Conservation (phyloP, 2,329 filamentous ascomycete species). For the Phialophora tarda region DNA sequence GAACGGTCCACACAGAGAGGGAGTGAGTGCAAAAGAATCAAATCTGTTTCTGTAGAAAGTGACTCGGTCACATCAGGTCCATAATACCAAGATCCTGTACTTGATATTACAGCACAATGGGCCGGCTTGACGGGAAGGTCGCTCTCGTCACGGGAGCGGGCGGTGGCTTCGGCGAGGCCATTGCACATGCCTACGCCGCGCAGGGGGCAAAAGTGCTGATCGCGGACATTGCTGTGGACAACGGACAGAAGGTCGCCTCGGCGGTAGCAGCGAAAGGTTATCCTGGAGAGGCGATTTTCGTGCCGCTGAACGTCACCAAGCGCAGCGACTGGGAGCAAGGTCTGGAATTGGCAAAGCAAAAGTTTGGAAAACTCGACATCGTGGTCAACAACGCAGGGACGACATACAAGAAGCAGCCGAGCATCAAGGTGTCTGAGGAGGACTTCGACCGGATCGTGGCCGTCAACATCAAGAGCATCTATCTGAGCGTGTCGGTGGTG, state of each 20-base stretch:
- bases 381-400: conserved; percentile 59
- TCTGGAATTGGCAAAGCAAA: conserved; percentile 48
- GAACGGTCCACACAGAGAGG: not conserved
- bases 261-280: conserved; percentile 25
- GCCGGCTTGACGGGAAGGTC: conserved; percentile 46
- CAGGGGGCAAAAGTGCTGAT: conserved; percentile 47
- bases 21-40: not conserved
- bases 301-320: conserved; percentile 25
- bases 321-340: conserved; percentile 39
- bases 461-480: conserved; percentile 46
- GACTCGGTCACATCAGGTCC: not conserved
- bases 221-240: conserved; percentile 35
- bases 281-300: conserved; percentile 14
- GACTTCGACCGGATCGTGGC: conserved; percentile 58
- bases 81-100: not conserved
- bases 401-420: conserved; percentile 51
- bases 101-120: not conserved
- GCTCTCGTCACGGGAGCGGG: conserved; percentile 52
- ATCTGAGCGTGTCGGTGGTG: conserved; percentile 27
- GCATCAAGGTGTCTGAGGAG: conserved; percentile 51
- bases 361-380: conserved; percentile 56
- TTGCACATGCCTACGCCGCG: conserved; percentile 46
- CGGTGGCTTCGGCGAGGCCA: conserved; percentile 51
- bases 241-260: conserved; percentile 22
- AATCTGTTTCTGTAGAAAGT: not conserved